phyloP scores from a whole-genome alignment of 2,329 filamentous ascomycete genomes.

The Neofusicoccum sp. region DNA sequence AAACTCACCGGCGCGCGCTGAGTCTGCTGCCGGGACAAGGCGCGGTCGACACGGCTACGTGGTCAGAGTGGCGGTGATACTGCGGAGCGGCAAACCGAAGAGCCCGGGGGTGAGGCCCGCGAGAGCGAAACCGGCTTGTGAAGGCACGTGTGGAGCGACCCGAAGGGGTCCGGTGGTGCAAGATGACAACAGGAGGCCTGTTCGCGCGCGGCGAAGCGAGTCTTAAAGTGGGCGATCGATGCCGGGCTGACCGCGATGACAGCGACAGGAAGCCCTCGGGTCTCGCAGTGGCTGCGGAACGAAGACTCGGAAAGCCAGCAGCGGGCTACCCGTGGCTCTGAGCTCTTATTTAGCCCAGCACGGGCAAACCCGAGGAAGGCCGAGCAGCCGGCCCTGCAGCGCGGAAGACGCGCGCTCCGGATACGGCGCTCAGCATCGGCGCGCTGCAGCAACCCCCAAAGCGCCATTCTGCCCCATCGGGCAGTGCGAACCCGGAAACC shows the following conservation, averaged over 20 bases:
- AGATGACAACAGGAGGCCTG: background rate
- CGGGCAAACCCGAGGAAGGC: background rate
- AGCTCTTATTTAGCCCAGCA: background rate
- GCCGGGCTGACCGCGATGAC: background rate
- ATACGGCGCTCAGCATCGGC: background rate
- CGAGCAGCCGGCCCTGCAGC: background rate
- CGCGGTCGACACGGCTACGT: constrained; percentile 8
- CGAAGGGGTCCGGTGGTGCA: constrained; percentile 1
- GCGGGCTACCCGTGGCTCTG: background rate
- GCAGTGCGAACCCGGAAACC: constrained; percentile 3
- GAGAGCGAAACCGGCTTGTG: constrained; percentile 12
- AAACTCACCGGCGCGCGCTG: constrained; percentile 3
- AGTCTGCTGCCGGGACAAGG: background rate
- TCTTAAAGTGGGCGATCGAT: constrained; percentile 5
- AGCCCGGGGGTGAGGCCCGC: constrained; percentile 1
- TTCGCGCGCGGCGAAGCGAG: background rate
- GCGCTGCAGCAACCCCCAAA: background rate
- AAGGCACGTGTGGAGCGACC: constrained; percentile 12
- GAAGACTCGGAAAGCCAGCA: background rate
- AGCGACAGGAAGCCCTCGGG: constrained; percentile 2
- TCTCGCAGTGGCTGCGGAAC: background rate
- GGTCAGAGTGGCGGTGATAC: constrained; percentile 15
- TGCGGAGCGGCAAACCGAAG: constrained; percentile 1
- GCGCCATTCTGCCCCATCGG: background rate
- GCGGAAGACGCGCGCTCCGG: constrained; percentile 8